phyloP scores from a whole-genome alignment of 2,329 filamentous ascomycete genomes.

The Diaporthe sp. region DNA sequence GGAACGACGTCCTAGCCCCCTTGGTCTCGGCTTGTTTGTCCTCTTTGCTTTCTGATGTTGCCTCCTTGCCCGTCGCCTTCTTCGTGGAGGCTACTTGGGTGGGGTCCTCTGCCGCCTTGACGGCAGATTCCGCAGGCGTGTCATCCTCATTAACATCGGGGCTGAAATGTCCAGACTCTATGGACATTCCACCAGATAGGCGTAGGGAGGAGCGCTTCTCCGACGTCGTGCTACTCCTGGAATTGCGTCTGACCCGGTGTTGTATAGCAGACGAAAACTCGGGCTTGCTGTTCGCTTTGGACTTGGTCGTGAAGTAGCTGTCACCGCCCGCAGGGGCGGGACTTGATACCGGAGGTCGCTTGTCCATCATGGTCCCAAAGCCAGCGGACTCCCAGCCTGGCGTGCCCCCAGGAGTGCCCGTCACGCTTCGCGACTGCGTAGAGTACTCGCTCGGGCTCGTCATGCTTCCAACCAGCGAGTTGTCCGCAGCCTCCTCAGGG shows the following conservation, averaged over 20 bases:
- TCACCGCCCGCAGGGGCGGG: slow-evolving; percentile 59
- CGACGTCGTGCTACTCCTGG: slow-evolving; percentile 50
- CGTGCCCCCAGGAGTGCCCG: slow-evolving; percentile 78
- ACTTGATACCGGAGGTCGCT: slow-evolving; percentile 62
- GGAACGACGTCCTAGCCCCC: background rate
- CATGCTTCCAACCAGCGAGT: slow-evolving; percentile 71
- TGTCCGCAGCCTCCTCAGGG: slow-evolving; percentile 53
- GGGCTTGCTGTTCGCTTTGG: slow-evolving; percentile 39
- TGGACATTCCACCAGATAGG: slow-evolving; percentile 37
- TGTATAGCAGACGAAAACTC: slow-evolving; percentile 38
- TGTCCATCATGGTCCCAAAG: slow-evolving; percentile 60
- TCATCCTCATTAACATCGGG: slow-evolving; percentile 35
- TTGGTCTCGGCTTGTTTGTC: slow-evolving; percentile 34
- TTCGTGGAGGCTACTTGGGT: slow-evolving; percentile 9
- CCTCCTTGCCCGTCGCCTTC: slow-evolving; percentile 8
- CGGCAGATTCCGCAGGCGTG: slow-evolving; percentile 33
- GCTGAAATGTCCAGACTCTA: slow-evolving; percentile 38
- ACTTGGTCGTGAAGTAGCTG: slow-evolving; percentile 63
- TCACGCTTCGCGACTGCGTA: slow-evolving; percentile 76
- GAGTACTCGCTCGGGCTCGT: slow-evolving; percentile 92
- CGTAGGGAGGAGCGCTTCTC: slow-evolving; percentile 51
- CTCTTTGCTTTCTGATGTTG: slow-evolving; percentile 24
- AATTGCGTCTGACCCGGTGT: slow-evolving; percentile 49
- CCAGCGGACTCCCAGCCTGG: slow-evolving; percentile 73
- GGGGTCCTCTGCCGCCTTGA: slow-evolving; percentile 38